Percentiles rank a stretch among this genome's conserved stretches.
Conservation (phyloP, 176 grass and related monocot genomes). For the Aegilops tauschii region DNA sequence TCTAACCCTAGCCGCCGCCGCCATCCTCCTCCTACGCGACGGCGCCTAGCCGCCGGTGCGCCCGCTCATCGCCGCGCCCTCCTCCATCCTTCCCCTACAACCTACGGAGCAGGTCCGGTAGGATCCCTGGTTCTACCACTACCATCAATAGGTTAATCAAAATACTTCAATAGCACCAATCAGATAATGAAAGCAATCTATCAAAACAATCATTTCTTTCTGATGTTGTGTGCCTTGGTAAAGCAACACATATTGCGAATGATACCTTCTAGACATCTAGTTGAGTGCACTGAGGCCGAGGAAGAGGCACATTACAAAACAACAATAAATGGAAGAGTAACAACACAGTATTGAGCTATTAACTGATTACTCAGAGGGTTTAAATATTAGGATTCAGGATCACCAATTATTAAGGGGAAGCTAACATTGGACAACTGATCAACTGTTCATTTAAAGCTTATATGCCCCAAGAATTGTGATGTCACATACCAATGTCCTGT, state of each 20-base stretch:
- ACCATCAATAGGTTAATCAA: background rate
- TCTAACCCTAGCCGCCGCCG: no score
- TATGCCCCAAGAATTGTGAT: background rate
- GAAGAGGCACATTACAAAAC: background rate
- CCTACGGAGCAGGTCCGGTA: no score
- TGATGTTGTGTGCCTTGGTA: background rate
- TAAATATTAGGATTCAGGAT: background rate
- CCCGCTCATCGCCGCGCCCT: no score
- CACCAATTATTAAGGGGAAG: background rate
- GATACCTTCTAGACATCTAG: background rate
- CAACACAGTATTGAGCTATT: background rate
- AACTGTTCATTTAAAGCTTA: background rate
- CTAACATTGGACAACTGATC: background rate
- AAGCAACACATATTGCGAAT: background rate
- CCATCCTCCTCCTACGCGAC: no score
- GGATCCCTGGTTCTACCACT: background rate
- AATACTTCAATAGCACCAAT: background rate
- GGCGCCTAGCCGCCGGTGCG: no score
- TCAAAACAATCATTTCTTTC: background rate
- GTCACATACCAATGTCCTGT: conserved; percentile 81
- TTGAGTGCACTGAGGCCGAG: background rate
- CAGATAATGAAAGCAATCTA: background rate
- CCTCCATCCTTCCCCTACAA: no score
- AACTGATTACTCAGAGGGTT: background rate
- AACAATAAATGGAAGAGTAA: background rate